Evolutionary conservation across 2,329 filamentous ascomycete species (phyloP).

Genomic region (Stromatinia cepivora): DNA sequence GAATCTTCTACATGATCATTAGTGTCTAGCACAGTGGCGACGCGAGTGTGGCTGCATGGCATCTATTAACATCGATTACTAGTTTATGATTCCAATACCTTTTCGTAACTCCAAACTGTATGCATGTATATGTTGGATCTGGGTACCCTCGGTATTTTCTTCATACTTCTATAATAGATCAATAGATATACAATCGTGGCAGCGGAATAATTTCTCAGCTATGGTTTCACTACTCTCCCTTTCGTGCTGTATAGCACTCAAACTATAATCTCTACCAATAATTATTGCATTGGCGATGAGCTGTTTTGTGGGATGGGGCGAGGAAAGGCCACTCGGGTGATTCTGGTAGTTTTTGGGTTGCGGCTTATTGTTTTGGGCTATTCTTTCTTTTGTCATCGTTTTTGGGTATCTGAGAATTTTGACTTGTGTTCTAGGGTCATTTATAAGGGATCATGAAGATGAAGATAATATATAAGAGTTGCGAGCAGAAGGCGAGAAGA

Average conservation of each 20-base stretch:
- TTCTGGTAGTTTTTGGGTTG: too few species aligned
- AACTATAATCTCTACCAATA: neutral
- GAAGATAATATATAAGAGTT: neutral
- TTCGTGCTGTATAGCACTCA: neutral
- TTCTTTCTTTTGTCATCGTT: neutral
- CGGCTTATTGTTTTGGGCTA: neutral
- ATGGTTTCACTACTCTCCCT: neutral
- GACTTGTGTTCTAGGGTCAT: too few species aligned
- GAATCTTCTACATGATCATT: neutral
- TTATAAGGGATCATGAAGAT: neutral
- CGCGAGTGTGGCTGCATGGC: neutral
- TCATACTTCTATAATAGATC: neutral
- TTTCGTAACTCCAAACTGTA: too few species aligned
- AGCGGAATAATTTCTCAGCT: too few species aligned
- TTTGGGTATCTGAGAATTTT: neutral
- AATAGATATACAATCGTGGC: too few species aligned
- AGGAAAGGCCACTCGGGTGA: neutral
- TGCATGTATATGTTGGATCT: neutral
- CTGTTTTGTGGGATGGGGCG: neutral
- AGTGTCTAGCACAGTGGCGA: neutral
- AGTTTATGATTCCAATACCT: too few species aligned
- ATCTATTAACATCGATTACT: neutral
- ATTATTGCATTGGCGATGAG: neutral
- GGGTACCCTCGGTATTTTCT: neutral
- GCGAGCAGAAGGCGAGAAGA: neutral